Evolutionary conservation across 805 yeast genomes (phyloP), one percentile per base, ranked within the genome.

Genomic region (Sugiyamaella chiloensis): DNA sequence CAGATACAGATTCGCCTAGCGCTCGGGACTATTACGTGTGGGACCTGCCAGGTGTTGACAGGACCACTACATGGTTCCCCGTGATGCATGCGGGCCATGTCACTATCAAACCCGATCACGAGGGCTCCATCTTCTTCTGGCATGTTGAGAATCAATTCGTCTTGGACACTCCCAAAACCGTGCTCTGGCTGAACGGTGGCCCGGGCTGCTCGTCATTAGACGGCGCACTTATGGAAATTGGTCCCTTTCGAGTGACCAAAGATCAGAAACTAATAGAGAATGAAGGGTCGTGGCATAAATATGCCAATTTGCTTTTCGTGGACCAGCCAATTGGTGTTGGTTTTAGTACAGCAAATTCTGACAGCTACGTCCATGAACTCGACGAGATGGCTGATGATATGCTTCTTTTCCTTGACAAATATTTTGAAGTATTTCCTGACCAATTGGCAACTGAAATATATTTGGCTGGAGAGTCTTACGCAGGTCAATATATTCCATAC

Each of bases 141-240:
- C 79, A 78, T 59, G 83, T 81, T 46, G 68, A 66, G 37, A 57
- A 62, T 23, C 54, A 60, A 46, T 60, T 57, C 42, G 51, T 55
- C 19, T 58, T 62, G 4, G 59, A 65, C 12, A 62, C 62, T 30
- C 65, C 61, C 5, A 59, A 57, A 19, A 69, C 72, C 2, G 54
- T 85, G 6, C 74, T 93, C 46, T 93, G 99, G 98, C 73, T 93
- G 19, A 93, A 93, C 64, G 99, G 99, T 32, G 99, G 99, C 0
- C 99, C 99, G 0, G 99, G 99, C 0, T 93, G 99, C 64, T 89
- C 96, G 1, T 89, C 97, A 0, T 81, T 91, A 93, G 99, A 93
- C 66, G 99, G 99, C 12, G 96, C 96, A 0, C 63, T 93, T 54
- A 79, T 90, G 79, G 99, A 93, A 64, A 69, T 82, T 2, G 99